Conservation (phyloP, 495 filamentous ascomycete genomes). For the Neurospora cerealis region DNA sequence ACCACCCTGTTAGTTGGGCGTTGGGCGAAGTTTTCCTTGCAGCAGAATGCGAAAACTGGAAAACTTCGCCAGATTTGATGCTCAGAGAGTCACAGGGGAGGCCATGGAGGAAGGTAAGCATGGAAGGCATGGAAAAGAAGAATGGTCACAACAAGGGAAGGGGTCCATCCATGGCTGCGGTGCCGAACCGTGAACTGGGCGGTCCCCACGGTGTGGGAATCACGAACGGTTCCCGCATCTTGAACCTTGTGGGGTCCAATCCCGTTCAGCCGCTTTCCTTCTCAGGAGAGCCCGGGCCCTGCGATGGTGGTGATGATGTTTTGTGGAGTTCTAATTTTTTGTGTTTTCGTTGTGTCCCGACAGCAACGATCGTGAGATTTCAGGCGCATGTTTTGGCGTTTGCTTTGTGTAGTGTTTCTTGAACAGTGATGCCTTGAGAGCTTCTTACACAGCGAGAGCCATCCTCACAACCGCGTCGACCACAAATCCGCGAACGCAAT, state of each 20-base stretch:
- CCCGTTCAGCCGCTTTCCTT: background rate
- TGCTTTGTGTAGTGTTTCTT: background rate
- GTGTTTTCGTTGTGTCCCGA: background rate
- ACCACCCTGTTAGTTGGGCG: background rate
- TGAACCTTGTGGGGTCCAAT: background rate
- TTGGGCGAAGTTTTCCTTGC: background rate
- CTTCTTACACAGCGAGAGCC: background rate
- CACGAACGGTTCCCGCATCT: background rate
- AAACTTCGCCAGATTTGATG: background rate
- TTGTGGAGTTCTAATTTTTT: background rate
- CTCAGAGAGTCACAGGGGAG: background rate
- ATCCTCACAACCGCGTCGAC: background rate
- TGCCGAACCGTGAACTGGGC: background rate
- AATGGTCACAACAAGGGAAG: background rate
- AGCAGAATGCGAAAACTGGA: background rate
- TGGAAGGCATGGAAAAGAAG: background rate
- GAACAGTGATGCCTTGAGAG: background rate
- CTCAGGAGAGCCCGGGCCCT: background rate
- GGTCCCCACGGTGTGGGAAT: background rate
- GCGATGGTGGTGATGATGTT: background rate
- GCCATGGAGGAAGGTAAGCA: background rate
- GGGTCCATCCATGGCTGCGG: background rate
- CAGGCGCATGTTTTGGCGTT: background rate
- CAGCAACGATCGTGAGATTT: background rate
- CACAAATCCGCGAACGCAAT: background rate